Conservation (phyloP, 1,284 basidiomycete genomes). For the Cutaneotrichosporon cutaneum region DNA sequence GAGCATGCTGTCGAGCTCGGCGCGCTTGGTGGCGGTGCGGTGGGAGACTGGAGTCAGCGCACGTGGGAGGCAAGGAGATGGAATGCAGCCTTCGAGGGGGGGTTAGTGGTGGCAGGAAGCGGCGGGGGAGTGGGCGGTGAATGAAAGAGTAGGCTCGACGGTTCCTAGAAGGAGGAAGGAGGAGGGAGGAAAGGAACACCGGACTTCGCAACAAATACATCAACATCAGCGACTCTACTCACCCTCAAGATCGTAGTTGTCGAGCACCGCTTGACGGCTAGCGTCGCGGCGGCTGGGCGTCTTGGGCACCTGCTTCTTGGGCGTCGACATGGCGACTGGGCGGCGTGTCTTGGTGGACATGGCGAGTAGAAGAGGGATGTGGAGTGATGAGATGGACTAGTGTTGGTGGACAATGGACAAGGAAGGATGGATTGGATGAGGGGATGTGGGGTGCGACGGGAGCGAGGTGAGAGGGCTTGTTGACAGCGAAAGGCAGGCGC, state of each 20-base stretch:
- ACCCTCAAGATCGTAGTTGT: slow-evolving; percentile 54
- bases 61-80: background rate
- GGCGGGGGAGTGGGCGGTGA: background rate
- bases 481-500: slow-evolving; percentile 12
- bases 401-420: background rate
- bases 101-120: background rate
- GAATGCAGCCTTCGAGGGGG: background rate
- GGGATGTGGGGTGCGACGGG: background rate
- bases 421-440: background rate
- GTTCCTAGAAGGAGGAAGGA: too few relatives aligned
- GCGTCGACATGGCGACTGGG: slow-evolving; percentile 14
- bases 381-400: background rate
- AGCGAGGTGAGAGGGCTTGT: background rate
- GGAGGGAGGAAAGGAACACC: too few relatives aligned
- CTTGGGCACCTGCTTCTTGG: slow-evolving; percentile 26
- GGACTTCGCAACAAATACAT: too few relatives aligned
- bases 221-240: too few relatives aligned
- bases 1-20: slow-evolving; percentile 37
- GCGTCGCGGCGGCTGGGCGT: slow-evolving; percentile 27
- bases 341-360: slow-evolving; percentile 30
- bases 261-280: slow-evolving; percentile 43
- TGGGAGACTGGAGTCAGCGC: slow-evolving; percentile 12
- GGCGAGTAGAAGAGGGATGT: background rate
- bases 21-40: slow-evolving; percentile 14
- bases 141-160: too few relatives aligned